Percentiles rank a stretch among this genome's conserved stretches.
Evolutionary conservation across 352 stramenopile species (phyloP).

Genomic region (Phytophthora brassicae): DNA sequence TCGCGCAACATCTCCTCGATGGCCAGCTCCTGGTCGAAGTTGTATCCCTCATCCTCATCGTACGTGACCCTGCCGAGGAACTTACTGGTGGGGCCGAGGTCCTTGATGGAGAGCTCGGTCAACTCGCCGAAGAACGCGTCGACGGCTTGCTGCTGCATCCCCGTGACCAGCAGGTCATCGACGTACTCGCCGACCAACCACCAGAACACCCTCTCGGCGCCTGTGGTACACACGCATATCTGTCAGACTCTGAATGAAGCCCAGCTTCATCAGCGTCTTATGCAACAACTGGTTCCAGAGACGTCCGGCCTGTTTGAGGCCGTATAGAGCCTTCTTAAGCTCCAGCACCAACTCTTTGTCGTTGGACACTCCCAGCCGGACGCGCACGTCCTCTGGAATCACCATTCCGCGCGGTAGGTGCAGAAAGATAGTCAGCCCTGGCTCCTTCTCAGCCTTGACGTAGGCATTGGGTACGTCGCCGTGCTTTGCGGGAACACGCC

Average conservation of each 20-base stretch:
- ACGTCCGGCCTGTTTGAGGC: slow-evolving; percentile 29
- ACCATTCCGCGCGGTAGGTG: background rate
- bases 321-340: slow-evolving; percentile 32
- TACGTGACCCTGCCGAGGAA: slow-evolving; percentile 30
- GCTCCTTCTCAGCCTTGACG: background rate
- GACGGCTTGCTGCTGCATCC: background rate
- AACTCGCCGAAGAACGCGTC: slow-evolving; percentile 21
- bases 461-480: background rate
- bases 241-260: slow-evolving; percentile 15
- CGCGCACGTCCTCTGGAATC: background rate
- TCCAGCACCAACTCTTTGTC: background rate
- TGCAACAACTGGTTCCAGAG: slow-evolving; percentile 32
- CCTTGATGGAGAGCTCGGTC: slow-evolving; percentile 23
- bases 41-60: slow-evolving; percentile 2
- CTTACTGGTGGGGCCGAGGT: slow-evolving; percentile 21
- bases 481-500: background rate
- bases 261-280: slow-evolving; percentile 10
- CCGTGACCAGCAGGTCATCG: slow-evolving; percentile 33
- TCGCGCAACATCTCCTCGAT: slow-evolving; percentile 28
- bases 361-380: background rate
- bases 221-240: slow-evolving; percentile 33
- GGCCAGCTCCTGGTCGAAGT: slow-evolving; percentile 20
- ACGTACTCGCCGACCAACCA: slow-evolving; percentile 31
- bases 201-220: background rate
- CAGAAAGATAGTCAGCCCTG: background rate